Base-by-base conservation (phyloP, 73 alveolate species). In the Durusdinium trenchii region DNA sequence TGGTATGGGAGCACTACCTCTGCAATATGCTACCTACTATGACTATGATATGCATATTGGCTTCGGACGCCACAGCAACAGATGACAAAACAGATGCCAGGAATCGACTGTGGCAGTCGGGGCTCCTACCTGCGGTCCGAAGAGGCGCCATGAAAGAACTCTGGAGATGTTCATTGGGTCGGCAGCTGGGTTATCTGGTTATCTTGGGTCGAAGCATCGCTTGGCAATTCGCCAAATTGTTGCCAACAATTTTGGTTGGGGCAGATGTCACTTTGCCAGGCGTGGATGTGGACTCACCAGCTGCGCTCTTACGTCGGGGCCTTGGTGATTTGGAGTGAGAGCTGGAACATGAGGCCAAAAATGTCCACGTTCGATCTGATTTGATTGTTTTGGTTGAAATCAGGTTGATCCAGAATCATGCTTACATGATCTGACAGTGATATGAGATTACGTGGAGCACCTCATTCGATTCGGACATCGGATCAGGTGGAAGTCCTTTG, bases 21-120 rank as follows among this genome's bases (percentile, higher is more conserved):
- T n/a, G n/a, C n/a, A n/a, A n/a, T n/a, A n/a, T n/a, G n/a, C n/a
- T n/a, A n/a, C n/a, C n/a, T n/a, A n/a, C n/a, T n/a, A n/a, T n/a
- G n/a, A n/a, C n/a, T n/a, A n/a, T n/a, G n/a, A n/a, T n/a, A n/a
- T n/a, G n/a, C n/a, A n/a, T n/a, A n/a, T n/a, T n/a, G n/a, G n/a
- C n/a, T n/a, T n/a, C n/a, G n/a, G n/a, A n/a, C n/a, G n/a, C n/a
- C n/a, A n/a, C n/a, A n/a, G n/a, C n/a, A n/a, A n/a, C n/a, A n/a
- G n/a, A n/a, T n/a, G n/a, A n/a, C n/a, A n/a, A n/a, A n/a, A n/a
- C n/a, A 23, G 69, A 20, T 64, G 52, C 35, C 52, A 71, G 84
- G 84, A 48, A 73, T 73, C 84, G 84, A 1, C 84, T 73, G 9
- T 73, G 84, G 52, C 84, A 73, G 36, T 73, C 84, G n/a, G 84